Conservation (phyloP, 2,329 filamentous ascomycete species). For the Graphiopsis chlorocephala region DNA sequence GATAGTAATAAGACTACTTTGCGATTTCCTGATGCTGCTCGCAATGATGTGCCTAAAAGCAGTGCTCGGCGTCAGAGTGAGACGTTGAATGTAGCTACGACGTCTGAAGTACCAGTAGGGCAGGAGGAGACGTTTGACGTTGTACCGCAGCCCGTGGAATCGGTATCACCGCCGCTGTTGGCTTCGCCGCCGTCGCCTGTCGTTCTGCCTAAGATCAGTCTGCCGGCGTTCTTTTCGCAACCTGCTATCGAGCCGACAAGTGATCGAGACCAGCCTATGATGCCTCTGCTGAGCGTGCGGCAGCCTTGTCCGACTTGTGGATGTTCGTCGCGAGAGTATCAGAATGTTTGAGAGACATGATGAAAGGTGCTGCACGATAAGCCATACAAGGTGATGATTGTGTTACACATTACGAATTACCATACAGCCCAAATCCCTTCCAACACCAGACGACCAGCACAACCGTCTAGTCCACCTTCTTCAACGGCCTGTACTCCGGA, state of each 20-base stretch:
- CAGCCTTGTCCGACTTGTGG: neutral
- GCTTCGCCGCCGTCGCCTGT: neutral
- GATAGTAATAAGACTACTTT: neutral
- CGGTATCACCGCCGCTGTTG: neutral
- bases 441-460: neutral
- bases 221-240: neutral
- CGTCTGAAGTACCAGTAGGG: neutral
- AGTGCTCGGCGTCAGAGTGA: neutral
- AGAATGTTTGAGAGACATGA: neutral
- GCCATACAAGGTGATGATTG: neutral
- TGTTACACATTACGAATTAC: neutral
- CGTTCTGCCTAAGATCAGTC: neutral
- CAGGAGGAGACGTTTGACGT: neutral
- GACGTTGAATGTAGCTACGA: neutral
- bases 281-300: neutral
- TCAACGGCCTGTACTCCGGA: conserved; percentile 64
- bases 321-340: neutral
- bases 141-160: neutral
- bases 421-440: neutral
- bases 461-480: conserved; percentile 45
- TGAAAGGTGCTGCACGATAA: neutral
- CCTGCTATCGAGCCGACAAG: neutral
- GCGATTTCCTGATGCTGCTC: neutral
- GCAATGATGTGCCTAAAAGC: neutral
- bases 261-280: neutral